phyloP scores from a whole-genome alignment of 2,329 filamentous ascomycete genomes.

The Colletotrichum theobromicola region DNA sequence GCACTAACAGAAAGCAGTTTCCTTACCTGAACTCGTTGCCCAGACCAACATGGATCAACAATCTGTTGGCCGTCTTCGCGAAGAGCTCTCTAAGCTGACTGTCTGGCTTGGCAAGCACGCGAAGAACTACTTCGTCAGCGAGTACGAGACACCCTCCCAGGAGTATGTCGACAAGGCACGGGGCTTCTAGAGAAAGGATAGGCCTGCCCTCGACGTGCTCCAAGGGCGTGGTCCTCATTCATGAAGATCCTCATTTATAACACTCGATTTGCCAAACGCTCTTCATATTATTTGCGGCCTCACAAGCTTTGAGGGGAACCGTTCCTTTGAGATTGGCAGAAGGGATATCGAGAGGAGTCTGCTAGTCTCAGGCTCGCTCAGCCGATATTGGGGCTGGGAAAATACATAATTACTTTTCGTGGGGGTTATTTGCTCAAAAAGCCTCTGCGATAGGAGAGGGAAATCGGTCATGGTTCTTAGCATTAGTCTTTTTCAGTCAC shows the following conservation, averaged over 20 bases:
- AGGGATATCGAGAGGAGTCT: not conserved
- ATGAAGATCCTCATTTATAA: not conserved
- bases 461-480: not conserved
- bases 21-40: constrained; percentile 89
- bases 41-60: constrained; percentile 98
- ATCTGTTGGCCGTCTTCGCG: constrained; percentile 84
- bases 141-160: constrained; percentile 75
- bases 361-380: not conserved
- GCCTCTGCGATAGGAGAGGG: not conserved
- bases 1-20: constrained; percentile 61
- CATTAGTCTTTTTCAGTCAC: not conserved
- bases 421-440: not conserved
- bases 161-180: constrained; percentile 75
- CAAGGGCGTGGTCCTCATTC: not conserved
- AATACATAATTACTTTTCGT: not conserved
- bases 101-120: constrained; percentile 83
- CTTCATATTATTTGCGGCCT: not conserved
- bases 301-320: not conserved
- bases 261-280: not conserved
- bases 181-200: constrained; percentile 36
- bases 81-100: constrained; percentile 87
- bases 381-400: constrained; percentile 1
- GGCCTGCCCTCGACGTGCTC: not conserved
- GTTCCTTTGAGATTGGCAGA: not conserved
- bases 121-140: constrained; percentile 75